Conservation (phyloP, 2,329 filamentous ascomycete genomes). For the Phaeomoniella chlamydospora region DNA sequence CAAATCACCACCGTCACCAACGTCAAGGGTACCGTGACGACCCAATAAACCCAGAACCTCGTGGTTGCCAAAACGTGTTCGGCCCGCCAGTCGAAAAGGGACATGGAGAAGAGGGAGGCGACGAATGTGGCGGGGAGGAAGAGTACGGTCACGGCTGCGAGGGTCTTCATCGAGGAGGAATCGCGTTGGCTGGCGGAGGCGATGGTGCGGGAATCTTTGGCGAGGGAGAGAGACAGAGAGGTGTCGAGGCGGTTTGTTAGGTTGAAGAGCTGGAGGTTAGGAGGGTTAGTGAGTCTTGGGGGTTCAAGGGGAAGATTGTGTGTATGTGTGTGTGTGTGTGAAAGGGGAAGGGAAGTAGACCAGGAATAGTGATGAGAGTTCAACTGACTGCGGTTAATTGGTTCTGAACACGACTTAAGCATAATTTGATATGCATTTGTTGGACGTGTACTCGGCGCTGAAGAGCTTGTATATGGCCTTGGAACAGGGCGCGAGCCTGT, state of each 20-base stretch:
- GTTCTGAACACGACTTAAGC: background rate
- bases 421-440: background rate
- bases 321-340: background rate
- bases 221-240: background rate
- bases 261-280: background rate
- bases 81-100: background rate
- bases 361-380: background rate
- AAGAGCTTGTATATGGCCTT: background rate
- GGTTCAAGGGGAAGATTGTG: background rate
- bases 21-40: background rate
- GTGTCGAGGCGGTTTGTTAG: background rate
- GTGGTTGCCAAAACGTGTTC: background rate
- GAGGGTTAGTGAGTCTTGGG: background rate
- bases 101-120: background rate
- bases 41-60: background rate
- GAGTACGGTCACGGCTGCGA: constrained; percentile 10
- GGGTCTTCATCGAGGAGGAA: constrained; percentile 11
- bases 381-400: background rate
- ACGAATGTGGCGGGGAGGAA: constrained; percentile 12
- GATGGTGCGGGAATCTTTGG: background rate
- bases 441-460: background rate
- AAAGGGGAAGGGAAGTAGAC: background rate
- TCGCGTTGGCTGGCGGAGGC: constrained; percentile 3
- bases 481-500: background rate
- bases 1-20: background rate